A percentile compares a stretch with the other conserved stretches of the same genome.
phyloP scores from a whole-genome alignment of 768 basidiomycete genomes.

The Amanita subjunquillea region DNA sequence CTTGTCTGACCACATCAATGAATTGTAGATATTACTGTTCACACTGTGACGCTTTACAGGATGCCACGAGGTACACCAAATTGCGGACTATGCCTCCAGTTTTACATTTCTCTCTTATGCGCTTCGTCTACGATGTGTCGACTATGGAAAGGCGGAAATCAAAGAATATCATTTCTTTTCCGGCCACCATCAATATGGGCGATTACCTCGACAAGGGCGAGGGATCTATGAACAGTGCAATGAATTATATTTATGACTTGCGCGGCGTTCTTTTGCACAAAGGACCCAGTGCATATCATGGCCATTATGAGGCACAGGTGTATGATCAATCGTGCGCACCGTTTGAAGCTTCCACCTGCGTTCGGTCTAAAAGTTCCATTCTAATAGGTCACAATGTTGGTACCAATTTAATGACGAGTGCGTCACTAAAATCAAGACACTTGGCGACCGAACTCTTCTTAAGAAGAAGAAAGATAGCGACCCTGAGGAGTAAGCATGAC shows the following conservation, averaged over 20 bases:
- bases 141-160: conserved; percentile 82
- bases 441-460: conserved; percentile 32
- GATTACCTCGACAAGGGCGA: conserved; percentile 29
- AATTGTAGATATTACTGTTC: conserved; percentile 67
- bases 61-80: conserved; percentile 72
- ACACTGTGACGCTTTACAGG: conserved; percentile 57
- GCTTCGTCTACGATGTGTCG: conserved; percentile 82
- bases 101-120: conserved; percentile 83
- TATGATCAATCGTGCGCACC: conserved; percentile 34
- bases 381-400: conserved; percentile 43
- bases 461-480: conserved; percentile 4
- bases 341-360: background rate
- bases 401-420: conserved; percentile 89
- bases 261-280: conserved; percentile 83
- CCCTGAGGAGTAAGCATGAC: conserved; percentile 1
- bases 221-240: background rate
- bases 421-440: conserved; percentile 52
- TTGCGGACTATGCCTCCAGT: conserved; percentile 72
- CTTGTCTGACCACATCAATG: background rate
- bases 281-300: conserved; percentile 86
- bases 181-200: conserved; percentile 62
- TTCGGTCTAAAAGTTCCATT: background rate
- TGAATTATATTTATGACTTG: conserved; percentile 58
- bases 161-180: conserved; percentile 75
- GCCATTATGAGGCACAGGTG: conserved; percentile 84